Base-by-base conservation (phyloP, 2,329 filamentous ascomycete species). In the Gaeumannomyces sp. region DNA sequence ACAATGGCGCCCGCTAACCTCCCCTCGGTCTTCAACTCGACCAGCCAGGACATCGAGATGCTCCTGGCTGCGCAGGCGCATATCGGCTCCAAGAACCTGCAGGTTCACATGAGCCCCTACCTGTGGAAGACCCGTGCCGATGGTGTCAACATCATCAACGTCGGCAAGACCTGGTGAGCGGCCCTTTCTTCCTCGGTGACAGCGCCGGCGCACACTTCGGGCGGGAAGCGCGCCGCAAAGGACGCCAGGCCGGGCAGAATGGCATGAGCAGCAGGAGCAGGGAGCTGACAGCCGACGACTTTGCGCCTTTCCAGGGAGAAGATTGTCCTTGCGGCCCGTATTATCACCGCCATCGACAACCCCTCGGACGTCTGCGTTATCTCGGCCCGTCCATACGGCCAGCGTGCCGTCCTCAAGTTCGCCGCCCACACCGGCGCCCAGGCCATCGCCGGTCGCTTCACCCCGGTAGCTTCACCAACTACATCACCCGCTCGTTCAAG, bases 401-500 rank as follows among this genome's bases (percentile, higher is more conserved):
- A 99, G 88, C 94, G 95, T 84, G 94, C 95, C 75, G 96, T 99
- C 78, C 91, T 99, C 80, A 99, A 99, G 90, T 99, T 99, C 85
- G 95, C 95, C 76, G 85, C 93, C 71, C 95, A 99, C 90, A 99
- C 95, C 73, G 95, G 95, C 80, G 93, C 96, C 77, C 91, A 93
- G 77, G 91, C 95, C 81, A 99, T 99, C 78, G 96, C 95, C 77
- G 95, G 95, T 85, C 95, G 95, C 81, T 99, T 99, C 91, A 99
- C 95, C 95, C 95, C 80, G 95, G 95, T 91, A 97, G 94, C 83
- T 99, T 99, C 90, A 99, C 95, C 88, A 99, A 99, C 89, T 99
- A 99, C 91, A 99, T 99, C 90, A 99, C 96, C 82, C 94, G 95
- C 78, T 98, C 95, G 72, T 99, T 99, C 93, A 97, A 97, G 90